Base-by-base conservation (phyloP, 306 rosid species). In the Pterocarpus macrocarpus region DNA sequence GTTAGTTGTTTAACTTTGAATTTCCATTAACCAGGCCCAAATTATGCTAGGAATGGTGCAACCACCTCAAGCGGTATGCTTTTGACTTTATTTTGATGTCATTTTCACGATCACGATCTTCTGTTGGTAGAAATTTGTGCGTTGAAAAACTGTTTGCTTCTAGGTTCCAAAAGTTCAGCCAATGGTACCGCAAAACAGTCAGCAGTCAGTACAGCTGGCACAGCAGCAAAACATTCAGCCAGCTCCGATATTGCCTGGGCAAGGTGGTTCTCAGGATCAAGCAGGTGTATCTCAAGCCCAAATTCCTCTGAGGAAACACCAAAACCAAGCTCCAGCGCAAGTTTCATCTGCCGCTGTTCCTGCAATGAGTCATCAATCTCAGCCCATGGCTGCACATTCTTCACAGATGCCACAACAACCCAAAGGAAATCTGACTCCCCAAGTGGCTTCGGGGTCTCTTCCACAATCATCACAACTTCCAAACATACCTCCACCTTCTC, bases 1-100 rank as follows among this genome's bases (percentile, higher is more conserved):
- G 22, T 81, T 63, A 63, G 69, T 16, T 64, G 35, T 62, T 81
- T 79, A 65, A 82, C 55, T 33, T 49, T 35, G 55, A 75, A 47
- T 66, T 50, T 63, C 45, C 61, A 43, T 75, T 84, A 59, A 44
- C 59, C 84, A 96, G 99, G 99, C 97, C 17, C 99, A 96, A 74
- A 93, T 96, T 76, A 96, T 96, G 98, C 98, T 96, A 71, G 99
- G 98, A 79, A 96, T 96, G 99, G 97, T 93, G 82, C 94, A 92
- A 82, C 86, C 98, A 22, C 94, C 97, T 84, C 94, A 92, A 81
- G 83, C 11, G 93, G 97, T 89, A 85, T 82, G 84, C 16, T 77
- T 69, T 81, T 66, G 57, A 61, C 77, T 32, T 70, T 57, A 59
- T 32, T 70, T 39, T 57, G 17, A 12, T 65, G 17, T 77, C 41